Evolutionary conservation across 2,329 filamentous ascomycete species (phyloP).

Genomic region (Cladosporium cucumerinum): DNA sequence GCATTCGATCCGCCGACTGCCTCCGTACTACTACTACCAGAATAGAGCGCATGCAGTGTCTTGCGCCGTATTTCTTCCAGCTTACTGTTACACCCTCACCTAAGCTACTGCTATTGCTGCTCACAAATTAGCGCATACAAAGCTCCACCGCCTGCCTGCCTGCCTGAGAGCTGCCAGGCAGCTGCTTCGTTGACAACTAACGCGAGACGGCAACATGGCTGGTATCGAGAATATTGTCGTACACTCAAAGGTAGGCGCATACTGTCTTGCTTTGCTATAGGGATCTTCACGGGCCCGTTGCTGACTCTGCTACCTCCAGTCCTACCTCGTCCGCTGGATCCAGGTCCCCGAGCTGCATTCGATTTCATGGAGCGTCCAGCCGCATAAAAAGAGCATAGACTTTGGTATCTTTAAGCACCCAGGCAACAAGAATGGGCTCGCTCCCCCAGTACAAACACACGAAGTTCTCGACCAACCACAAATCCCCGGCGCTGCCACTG

Average conservation of each 20-base stretch:
- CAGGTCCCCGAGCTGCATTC: constrained; percentile 86
- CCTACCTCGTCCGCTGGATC: constrained; percentile 97
- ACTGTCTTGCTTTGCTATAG: not conserved
- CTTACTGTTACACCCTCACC: not conserved
- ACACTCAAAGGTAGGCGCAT: constrained; percentile 78
- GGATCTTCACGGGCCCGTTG: not conserved
- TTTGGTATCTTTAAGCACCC: constrained; percentile 98
- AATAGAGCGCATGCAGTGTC: not conserved
- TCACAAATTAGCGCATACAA: not conserved
- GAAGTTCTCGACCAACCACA: constrained; percentile 41
- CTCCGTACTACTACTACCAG: not conserved
- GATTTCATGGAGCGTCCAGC: constrained; percentile 96
- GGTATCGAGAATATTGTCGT: constrained; percentile 96
- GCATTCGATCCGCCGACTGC: not conserved
- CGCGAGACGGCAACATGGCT: constrained; percentile 58
- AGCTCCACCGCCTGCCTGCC: not conserved
- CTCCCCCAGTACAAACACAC: constrained; percentile 42
- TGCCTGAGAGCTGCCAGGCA: not conserved
- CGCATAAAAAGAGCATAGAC: constrained; percentile 97
- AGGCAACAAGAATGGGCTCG: constrained; percentile 61
- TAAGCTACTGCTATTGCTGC: not conserved
- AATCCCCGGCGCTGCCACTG: constrained; percentile 29
- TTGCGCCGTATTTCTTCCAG: not conserved
- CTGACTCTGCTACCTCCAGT: constrained; percentile 53
- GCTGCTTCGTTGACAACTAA: not conserved